Conservation (phyloP, 2,329 filamentous ascomycete species). For the Sporothrix dimorphospora region DNA sequence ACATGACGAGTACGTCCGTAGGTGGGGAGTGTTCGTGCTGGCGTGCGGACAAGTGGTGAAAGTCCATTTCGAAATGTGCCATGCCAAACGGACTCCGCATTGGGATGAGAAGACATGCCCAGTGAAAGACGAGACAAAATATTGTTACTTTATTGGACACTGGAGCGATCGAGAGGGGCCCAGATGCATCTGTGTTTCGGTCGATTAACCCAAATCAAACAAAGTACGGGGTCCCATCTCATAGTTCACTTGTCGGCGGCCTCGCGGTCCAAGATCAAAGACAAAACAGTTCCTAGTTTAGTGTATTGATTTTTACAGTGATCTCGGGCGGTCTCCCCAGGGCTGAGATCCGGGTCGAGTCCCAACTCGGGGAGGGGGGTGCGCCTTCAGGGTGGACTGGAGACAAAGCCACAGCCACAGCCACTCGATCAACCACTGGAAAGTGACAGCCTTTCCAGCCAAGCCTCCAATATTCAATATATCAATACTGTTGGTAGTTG, state of each 20-base stretch:
- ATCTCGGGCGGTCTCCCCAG: background rate
- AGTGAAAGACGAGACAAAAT: background rate
- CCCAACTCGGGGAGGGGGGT: constrained; percentile 6
- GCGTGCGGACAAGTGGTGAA: background rate
- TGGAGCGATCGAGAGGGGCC: constrained; percentile 13
- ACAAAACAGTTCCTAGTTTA: background rate
- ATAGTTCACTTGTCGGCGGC: constrained; percentile 10
- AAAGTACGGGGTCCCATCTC: background rate
- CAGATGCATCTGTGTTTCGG: constrained; percentile 5
- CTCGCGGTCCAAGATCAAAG: background rate
- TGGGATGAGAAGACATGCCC: background rate
- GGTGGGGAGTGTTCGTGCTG: background rate
- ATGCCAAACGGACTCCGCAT: background rate
- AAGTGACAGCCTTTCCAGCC: constrained; percentile 1
- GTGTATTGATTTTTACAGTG: constrained; percentile 3
- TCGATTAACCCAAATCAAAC: background rate
- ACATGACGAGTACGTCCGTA: background rate
- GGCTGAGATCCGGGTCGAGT: constrained; percentile 12
- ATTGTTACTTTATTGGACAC: background rate
- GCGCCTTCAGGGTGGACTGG: background rate
- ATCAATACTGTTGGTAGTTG: too few relatives aligned
- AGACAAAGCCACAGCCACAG: background rate
- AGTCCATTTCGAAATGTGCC: background rate
- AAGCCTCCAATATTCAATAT: constrained; percentile 3
- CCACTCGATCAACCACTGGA: background rate